phyloP scores from a whole-genome alignment of 495 filamentous ascomycete genomes.

The Penicillium malachiteum region DNA sequence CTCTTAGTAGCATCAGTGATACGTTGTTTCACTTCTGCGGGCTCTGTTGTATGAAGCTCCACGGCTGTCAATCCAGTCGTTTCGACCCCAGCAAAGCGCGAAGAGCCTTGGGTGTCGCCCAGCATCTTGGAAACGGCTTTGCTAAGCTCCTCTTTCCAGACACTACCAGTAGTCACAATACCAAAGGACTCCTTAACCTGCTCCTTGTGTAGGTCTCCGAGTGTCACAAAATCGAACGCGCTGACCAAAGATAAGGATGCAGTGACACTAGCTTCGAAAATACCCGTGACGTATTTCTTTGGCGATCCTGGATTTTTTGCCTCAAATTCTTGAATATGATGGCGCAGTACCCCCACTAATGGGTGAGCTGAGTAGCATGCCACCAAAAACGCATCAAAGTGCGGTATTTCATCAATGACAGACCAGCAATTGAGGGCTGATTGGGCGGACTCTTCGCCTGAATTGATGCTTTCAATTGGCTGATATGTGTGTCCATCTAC shows the following conservation, averaged over 20 bases:
- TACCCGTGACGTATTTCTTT: constrained; percentile 69
- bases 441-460: constrained; percentile 47
- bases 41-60: constrained; percentile 70
- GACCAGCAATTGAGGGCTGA: constrained; percentile 57
- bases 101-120: constrained; percentile 27
- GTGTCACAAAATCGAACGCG: constrained; percentile 33
- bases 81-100: constrained; percentile 72
- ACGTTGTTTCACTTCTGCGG: constrained; percentile 60
- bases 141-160: constrained; percentile 73
- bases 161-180: constrained; percentile 83
- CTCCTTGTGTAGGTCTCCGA: constrained; percentile 22
- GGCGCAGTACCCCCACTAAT: constrained; percentile 61
- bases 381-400: constrained; percentile 75
- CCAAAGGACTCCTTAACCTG: constrained; percentile 64
- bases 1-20: constrained; percentile 68
- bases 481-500: constrained; percentile 30
- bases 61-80: constrained; percentile 80
- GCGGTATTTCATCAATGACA: constrained; percentile 49
- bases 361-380: constrained; percentile 91
- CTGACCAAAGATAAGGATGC: constrained; percentile 52
- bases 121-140: constrained; percentile 56
- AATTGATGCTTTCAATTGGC: constrained; percentile 48
- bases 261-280: constrained; percentile 78
- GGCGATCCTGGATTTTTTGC: constrained; percentile 12
- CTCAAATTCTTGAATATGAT: constrained; percentile 32